Conservation (phyloP, 2,329 filamentous ascomycete species). For the Pseudogymnoascus sp. region DNA sequence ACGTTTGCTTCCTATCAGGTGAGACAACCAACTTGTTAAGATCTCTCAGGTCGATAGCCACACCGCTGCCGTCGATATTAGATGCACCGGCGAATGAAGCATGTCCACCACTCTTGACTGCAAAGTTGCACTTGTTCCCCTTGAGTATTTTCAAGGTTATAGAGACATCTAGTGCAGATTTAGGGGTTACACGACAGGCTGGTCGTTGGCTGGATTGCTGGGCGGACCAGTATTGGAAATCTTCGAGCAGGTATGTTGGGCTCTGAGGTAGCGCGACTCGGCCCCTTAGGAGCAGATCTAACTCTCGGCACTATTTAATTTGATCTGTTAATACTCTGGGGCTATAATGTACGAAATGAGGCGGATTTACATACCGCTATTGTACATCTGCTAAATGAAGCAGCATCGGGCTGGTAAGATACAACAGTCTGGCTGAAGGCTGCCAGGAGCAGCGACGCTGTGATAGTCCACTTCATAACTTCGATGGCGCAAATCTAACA, state of each 20-base stretch:
- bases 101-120: constrained; percentile 35
- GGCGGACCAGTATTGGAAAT: constrained; percentile 30
- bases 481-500: neutral
- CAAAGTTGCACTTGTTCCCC: constrained; percentile 22
- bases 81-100: constrained; percentile 13
- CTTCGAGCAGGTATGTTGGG: neutral
- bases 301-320: neutral
- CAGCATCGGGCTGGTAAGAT: neutral
- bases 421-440: neutral
- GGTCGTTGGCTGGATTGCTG: constrained; percentile 28
- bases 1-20: constrained; percentile 10
- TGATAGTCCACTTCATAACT: neutral
- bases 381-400: neutral
- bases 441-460: neutral
- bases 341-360: neutral
- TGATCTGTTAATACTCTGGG: neutral
- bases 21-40: constrained; percentile 13
- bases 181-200: constrained; percentile 32
- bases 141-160: constrained; percentile 25
- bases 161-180: constrained; percentile 29
- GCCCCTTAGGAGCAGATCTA: neutral
- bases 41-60: constrained; percentile 16
- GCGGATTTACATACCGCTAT: neutral
- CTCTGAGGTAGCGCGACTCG: neutral
- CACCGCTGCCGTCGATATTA: constrained; percentile 18